Evolutionary conservation across 1,284 basidiomycete species (phyloP).

Genomic region (Crepidotus sp.): DNA sequence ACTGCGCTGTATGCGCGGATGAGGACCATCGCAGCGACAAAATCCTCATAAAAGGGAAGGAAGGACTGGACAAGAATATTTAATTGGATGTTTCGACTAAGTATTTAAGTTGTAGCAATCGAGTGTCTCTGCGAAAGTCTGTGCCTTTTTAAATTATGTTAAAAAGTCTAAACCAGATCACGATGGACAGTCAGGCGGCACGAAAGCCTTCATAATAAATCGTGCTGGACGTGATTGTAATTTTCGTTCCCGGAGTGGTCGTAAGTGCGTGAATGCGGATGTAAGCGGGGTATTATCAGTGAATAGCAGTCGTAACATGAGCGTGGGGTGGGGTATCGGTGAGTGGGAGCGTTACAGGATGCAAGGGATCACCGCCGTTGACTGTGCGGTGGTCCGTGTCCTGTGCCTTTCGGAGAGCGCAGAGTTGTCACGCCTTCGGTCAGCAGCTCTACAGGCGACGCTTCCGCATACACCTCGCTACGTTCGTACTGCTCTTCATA

Average conservation of each 20-base stretch:
- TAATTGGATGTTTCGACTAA: constrained; percentile 13
- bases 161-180: constrained; percentile 11
- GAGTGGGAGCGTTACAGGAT: neutral
- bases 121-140: constrained; percentile 11
- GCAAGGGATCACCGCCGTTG: constrained; percentile 4
- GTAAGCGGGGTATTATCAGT: constrained; percentile 14
- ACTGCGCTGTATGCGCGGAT: constrained; percentile 43
- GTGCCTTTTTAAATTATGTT: constrained; percentile 14
- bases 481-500: constrained; percentile 16
- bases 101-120: too few relatives aligned
- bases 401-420: constrained; percentile 12
- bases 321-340: constrained; percentile 13
- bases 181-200: constrained; percentile 5
- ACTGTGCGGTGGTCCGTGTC: constrained; percentile 5
- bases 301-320: constrained; percentile 9
- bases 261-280: constrained; percentile 10
- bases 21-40: constrained; percentile 32
- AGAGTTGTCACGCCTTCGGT: constrained; percentile 16
- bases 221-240: constrained; percentile 13
- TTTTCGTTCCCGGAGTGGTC: constrained; percentile 7
- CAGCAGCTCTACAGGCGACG: constrained; percentile 16
- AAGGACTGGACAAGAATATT: constrained; percentile 10
- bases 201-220: constrained; percentile 5
- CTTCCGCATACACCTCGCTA: constrained; percentile 13
- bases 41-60: constrained; percentile 10